These are phyloP conservation scores for Nakazawaea ishiwadae DNA, from an alignment of 805 yeast genomes.

Conservation along the genomic window DNA sequence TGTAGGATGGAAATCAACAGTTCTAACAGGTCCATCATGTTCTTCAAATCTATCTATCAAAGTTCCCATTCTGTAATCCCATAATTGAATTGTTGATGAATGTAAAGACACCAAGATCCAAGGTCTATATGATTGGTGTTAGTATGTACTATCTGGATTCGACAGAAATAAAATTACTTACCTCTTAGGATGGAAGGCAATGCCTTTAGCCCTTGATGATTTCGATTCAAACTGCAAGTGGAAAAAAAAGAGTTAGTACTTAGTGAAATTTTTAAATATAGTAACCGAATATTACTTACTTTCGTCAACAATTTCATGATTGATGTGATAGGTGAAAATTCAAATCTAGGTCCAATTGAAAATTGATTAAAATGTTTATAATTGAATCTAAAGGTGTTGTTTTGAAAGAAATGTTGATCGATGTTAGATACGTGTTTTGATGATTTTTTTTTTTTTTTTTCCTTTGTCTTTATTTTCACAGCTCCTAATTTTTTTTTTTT, in stretches of 20 bases:
- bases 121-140: conserved; percentile 45
- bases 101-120: conserved; percentile 95
- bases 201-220: conserved; percentile 95
- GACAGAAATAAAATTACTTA: no score
- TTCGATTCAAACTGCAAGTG: conserved; percentile 85
- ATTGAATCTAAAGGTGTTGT: no score
- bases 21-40: conserved; percentile 97
- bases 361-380: no score
- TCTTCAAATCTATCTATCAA: conserved; percentile 94
- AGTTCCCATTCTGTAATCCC: conserved; percentile 99
- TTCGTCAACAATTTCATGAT: conserved; percentile 83
- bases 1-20: conserved; percentile 94
- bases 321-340: conserved; percentile 26
- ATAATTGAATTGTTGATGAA: conserved; percentile 96
- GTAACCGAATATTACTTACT: conserved; percentile 31
- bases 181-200: conserved; percentile 92
- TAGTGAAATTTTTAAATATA: no score
- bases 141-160: no score
- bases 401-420: no score
- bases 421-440: conserved; percentile 2
- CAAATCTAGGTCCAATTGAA: not conserved
- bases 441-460: conserved; percentile 9
- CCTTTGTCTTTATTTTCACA: no score
- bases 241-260: conserved; percentile 22
- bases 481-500: not conserved